These are phyloP conservation scores for Psilocybe cyanescens DNA, from an alignment of 768 basidiomycete genomes.

Conservation along the genomic window DNA sequence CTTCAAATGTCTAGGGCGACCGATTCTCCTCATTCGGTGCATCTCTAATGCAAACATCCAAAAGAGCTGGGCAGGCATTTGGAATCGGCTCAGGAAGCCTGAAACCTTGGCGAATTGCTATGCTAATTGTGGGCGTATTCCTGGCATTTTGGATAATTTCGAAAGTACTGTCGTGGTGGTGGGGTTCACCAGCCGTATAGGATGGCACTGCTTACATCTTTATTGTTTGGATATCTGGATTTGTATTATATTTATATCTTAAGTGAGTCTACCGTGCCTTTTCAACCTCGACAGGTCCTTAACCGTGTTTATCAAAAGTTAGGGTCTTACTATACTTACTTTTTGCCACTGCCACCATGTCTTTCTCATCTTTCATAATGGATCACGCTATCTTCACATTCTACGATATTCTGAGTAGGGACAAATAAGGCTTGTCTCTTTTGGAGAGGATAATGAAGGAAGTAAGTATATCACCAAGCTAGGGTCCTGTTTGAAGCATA, in stretches of 20 bases:
- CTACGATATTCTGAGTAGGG: background rate
- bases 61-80: slow-evolving; percentile 74
- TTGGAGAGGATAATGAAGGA: too few species aligned
- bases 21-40: slow-evolving; percentile 68
- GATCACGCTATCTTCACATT: background rate
- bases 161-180: slow-evolving; percentile 57
- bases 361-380: background rate
- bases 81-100: slow-evolving; percentile 69
- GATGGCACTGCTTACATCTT: background rate
- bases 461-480: too few species aligned
- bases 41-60: slow-evolving; percentile 67
- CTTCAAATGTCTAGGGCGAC: slow-evolving; percentile 49
- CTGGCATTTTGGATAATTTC: slow-evolving; percentile 59
- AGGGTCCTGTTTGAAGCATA: too few species aligned
- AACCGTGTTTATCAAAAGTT: background rate
- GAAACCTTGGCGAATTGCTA: slow-evolving; percentile 70
- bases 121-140: slow-evolving; percentile 59
- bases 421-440: too few species aligned
- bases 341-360: background rate
- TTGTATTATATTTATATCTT: background rate
- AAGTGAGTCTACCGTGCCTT: background rate
- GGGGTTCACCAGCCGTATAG: slow-evolving; percentile 24
- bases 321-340: background rate
- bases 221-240: background rate
- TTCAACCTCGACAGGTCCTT: background rate